Conservation (phyloP, 2,329 filamentous ascomycete species). For the Colletotrichum sp. region DNA sequence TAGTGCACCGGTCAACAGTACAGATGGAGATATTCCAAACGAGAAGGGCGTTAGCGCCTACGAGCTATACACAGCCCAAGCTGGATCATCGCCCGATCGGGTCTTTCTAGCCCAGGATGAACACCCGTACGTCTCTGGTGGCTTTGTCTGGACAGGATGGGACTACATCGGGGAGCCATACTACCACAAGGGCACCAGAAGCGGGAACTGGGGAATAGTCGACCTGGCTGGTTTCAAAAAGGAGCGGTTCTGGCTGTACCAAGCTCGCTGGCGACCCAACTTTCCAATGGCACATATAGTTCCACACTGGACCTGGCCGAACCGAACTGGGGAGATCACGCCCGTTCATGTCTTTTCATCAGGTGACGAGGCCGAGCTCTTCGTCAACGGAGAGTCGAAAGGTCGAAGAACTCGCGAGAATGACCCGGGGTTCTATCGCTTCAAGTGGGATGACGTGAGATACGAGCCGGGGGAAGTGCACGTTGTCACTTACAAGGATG, state of each 20-base stretch:
- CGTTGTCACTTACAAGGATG: neutral
- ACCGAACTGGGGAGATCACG: neutral
- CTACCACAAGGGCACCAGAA: conserved; percentile 50
- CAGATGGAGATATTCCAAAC: conserved; percentile 12
- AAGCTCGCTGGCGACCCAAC: conserved; percentile 27
- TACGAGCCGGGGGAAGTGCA: neutral
- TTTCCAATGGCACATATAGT: neutral
- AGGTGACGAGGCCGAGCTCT: neutral
- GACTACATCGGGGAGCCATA: conserved; percentile 57
- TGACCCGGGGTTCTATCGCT: neutral
- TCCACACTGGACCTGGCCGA: neutral
- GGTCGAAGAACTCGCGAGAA: neutral
- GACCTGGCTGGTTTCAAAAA: conserved; percentile 63
- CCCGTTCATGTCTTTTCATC: neutral
- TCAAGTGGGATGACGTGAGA: neutral
- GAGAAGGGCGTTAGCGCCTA: conserved; percentile 53
- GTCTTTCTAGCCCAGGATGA: conserved; percentile 54
- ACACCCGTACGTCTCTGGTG: conserved; percentile 55
- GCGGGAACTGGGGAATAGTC: conserved; percentile 61
- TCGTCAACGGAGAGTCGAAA: neutral
- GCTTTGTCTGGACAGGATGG: conserved; percentile 57
- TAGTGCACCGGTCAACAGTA: conserved; percentile 39
- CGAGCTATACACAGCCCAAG: conserved; percentile 52
- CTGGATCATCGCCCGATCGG: conserved; percentile 55
- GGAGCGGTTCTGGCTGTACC: conserved; percentile 45